Base-by-base conservation (phyloP, 768 basidiomycete species). In the Phylloporus sp. region DNA sequence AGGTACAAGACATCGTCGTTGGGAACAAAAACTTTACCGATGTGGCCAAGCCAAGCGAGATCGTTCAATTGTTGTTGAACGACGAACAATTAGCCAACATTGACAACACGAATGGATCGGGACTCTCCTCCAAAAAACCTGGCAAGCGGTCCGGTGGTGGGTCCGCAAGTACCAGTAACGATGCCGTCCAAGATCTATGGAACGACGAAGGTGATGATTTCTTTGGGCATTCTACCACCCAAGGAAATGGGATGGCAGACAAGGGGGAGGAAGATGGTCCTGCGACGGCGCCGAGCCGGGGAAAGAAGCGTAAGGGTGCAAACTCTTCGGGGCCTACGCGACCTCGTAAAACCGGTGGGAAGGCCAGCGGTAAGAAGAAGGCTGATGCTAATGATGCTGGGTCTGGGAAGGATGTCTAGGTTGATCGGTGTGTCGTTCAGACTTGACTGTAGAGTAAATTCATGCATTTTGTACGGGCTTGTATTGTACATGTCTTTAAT, bases 1-100 rank as follows among this genome's bases (percentile, higher is more conserved):
- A 95, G 92, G 95, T 98, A 5, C 97, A 98, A 83, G 97, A 99
- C 61, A 95, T 97, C 53, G 97, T 99, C 47, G 97, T 99, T 8
- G 97, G 97, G 47, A 95, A 91, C 72, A 97, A 97, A 71, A 92
- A 84, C 55, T 85, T 97, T 66, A 91, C 89, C 2, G 94, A 97
- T 56, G 88, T 89, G 47, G 83, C 92, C 18, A 95, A 93, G 67
- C 91, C 93, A 24, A 95, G 91, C 72, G 97, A 99, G 69, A 97
- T 99, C 49, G 95, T 95, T 15, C 93, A 94, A 55, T 71, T 99
- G 40, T 76, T 99, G 45, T 80, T 99, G 61, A 95, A 93, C 62
- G 95, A 97, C 60, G 93, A 97, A 60, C 95, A 98, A 62, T 71
- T 97, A 15, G 91, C 87, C 4, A 81, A 78, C 41, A 70, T 91